Conservation (phyloP, 2,329 filamentous ascomycete species). For the Alternaria triticimaculans region DNA sequence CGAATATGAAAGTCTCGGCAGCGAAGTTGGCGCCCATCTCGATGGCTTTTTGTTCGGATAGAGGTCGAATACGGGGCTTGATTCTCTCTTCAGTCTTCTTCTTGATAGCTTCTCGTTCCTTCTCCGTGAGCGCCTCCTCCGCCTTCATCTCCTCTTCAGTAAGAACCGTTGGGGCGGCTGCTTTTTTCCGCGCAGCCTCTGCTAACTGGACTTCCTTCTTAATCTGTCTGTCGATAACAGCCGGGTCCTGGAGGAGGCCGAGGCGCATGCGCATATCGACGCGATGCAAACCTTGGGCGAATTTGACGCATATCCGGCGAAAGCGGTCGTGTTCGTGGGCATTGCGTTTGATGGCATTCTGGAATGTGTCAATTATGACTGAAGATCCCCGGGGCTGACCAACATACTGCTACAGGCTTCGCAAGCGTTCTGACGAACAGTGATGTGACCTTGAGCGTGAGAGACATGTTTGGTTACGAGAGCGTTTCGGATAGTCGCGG, state of each 20-base stretch:
- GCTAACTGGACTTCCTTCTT: conserved; percentile 62
- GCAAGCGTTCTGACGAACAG: conserved; percentile 69
- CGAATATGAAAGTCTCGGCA: conserved; percentile 70
- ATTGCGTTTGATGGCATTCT: conserved; percentile 73
- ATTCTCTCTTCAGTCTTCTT: conserved; percentile 49
- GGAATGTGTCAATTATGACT: conserved; percentile 5
- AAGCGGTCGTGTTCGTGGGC: conserved; percentile 73
- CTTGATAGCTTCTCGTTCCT: conserved; percentile 57
- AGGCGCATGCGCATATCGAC: conserved; percentile 73
- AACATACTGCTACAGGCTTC: conserved; percentile 69
- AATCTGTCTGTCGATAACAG: conserved; percentile 60
- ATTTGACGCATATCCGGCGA: conserved; percentile 64
- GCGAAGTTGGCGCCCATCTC: conserved; percentile 74
- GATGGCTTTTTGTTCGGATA: conserved; percentile 72
- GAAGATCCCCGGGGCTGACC: too few relatives aligned
- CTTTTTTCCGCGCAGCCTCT: conserved; percentile 59
- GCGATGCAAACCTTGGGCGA: conserved; percentile 69
- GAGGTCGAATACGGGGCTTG: conserved; percentile 65
- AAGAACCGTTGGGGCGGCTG: conserved; percentile 64
- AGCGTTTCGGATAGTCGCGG: conserved; percentile 8
- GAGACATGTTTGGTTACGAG: conserved; percentile 58
- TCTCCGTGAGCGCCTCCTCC: conserved; percentile 58
- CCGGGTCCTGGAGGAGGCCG: conserved; percentile 67
- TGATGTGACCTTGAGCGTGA: conserved; percentile 71
- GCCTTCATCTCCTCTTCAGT: conserved; percentile 66